Evolutionary conservation across 2,329 filamentous ascomycete genomes (phyloP), one percentile per base, ranked within the genome.

Genomic region (Arthrinium phaeospermum): DNA sequence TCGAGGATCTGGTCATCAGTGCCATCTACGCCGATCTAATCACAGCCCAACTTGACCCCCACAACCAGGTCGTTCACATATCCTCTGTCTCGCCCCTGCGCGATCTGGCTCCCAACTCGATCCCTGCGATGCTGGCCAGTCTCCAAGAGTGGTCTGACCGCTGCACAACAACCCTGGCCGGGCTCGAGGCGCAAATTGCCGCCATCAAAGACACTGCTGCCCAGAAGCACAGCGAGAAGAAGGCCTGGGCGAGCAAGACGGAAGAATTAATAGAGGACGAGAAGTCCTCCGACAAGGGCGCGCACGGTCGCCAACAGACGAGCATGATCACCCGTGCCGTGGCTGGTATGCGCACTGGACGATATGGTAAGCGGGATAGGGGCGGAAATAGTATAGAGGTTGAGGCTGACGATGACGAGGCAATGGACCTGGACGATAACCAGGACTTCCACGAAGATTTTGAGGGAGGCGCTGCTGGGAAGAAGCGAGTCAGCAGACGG

Each of bases 11-110:
- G 73, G 91, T 98, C 76, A 96, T 96, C 76, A 91, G 91, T 49
- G 93, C 95, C 77, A 93, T 98, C 79, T 98, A 98, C 85, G 91
- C 93, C 7, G 93, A 93, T 53, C 89, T 99, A 2, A 84, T 99
- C 68, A 88, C 90, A 51, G 96, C 92, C 8, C 95, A 94, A 53
- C 91, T 99, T 71, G 94, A 98, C 80, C 94, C 95, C 4, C 90
- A 90, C 72, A 88, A 92, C 71, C 90, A 92, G 46, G 88, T 89
- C 73, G 92, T 98, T 30, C 90, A 92, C 79, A 91, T 98, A 71
- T 92, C 91, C 69, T 92, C 93, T 73, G 91, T 98, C 45, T 91
- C 95, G 0, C 93, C 96, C 0, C 89, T 98, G 1, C 94, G 96
- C 27, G 96, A 99, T 81, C 89, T 98, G 1, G 89, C 90, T 1